Percentiles rank a stretch among this genome's conserved stretches.
Conservation (phyloP, 2,329 filamentous ascomycete genomes). For the Pseudopithomyces chartarum region DNA sequence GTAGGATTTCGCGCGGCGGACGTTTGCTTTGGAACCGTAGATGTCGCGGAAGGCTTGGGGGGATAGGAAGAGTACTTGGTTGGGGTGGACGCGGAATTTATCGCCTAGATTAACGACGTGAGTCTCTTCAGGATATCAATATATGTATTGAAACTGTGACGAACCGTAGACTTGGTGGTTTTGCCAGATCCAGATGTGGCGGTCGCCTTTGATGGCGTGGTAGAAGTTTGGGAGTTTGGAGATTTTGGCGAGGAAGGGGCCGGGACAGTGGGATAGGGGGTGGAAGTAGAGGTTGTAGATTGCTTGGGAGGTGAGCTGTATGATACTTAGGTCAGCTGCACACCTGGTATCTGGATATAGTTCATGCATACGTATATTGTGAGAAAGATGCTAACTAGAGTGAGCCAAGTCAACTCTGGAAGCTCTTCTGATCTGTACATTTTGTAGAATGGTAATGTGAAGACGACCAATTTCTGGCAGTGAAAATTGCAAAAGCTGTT, state of each 20-base stretch:
- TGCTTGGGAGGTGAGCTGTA: neutral
- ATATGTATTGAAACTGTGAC: neutral
- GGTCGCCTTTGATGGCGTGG: conserved; percentile 17
- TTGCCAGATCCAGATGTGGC: conserved; percentile 20
- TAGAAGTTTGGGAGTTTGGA: conserved; percentile 15
- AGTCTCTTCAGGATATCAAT: neutral
- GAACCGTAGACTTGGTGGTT: neutral
- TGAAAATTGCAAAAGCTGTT: too few relatives aligned
- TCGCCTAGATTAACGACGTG: neutral
- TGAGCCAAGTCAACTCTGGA: too few relatives aligned
- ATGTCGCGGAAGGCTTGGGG: conserved; percentile 2
- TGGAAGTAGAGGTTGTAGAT: conserved; percentile 19
- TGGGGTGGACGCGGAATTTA: conserved; percentile 8
- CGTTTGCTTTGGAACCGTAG: conserved; percentile 9
- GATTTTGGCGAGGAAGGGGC: conserved; percentile 12
- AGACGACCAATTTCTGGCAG: too few relatives aligned
- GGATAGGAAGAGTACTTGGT: conserved; percentile 9
- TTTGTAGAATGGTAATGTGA: too few relatives aligned
- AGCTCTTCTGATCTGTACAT: too few relatives aligned
- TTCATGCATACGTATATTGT: too few relatives aligned
- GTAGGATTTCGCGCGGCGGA: conserved; percentile 7
- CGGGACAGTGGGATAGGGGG: conserved; percentile 11
- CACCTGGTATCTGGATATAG: too few relatives aligned
- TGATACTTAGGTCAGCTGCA: too few relatives aligned
- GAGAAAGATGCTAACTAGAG: too few relatives aligned